Base-by-base conservation (phyloP, 2,329 filamentous ascomycete species). In the Pseudogymnoascus sp. region DNA sequence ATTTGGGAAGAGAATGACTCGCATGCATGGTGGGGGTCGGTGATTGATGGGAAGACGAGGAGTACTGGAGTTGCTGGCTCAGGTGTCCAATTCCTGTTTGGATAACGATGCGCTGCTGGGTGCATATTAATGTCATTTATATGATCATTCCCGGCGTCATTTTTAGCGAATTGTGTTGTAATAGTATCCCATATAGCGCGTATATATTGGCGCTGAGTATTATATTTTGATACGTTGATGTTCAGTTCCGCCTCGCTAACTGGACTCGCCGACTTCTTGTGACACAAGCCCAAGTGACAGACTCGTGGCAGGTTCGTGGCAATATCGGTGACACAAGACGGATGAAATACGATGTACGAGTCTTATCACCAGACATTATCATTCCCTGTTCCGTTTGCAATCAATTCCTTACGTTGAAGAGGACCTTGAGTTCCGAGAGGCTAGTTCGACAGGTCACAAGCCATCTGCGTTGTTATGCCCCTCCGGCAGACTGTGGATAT, bases 1-100 rank as follows among this genome's bases (percentile, higher is more conserved):
- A 70, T 13, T 59, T 71, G 35, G 65, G 70, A 27, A 65, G 3
- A 70, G 68, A 68, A 55, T 8, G 21, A 42, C 10, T 29, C 17
- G 13, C 13, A 29, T 31, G 58, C 48, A 12, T 69, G 67, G 68
- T 68, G 67, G 68, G 67, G 66, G 2, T 58, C 42, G 1, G 63
- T 68, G 3, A 65, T 69, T 21, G 66, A 68, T 63, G 59, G 62
- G 13, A 69, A 66, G 58, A 55, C 48, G 29, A 55, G 29, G 48
- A 21, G 48, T 33, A 33, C 27, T 5, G 48, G 48, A 35, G 48
- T 55, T 15, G 15, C 29, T 21, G 48, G 17, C n/a, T 29, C 48
- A 21, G 29, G 15, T 55, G 29, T 55, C 4, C 48, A 55, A 10
- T 55, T 21, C 48, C 48, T 55, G n/a, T 55, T 55, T 55, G 48